Evolutionary conservation across 306 rosid species (phyloP).

Genomic region (Vigna radiata): DNA sequence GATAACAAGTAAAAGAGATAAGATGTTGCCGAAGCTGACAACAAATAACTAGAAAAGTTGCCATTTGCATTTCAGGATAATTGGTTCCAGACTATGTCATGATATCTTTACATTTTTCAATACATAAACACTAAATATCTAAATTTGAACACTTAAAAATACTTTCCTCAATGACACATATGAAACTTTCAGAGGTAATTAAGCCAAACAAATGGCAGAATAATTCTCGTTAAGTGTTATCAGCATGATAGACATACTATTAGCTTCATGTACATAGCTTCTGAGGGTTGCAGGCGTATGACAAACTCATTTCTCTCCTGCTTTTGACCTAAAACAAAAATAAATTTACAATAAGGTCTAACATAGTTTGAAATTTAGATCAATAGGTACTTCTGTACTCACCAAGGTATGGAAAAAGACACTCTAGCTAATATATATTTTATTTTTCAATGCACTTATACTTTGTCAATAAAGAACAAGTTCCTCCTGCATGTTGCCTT

Average conservation of each 20-base stretch:
- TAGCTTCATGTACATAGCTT: constrained; percentile 93
- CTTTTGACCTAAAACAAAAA: constrained; percentile 68
- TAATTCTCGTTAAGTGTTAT: constrained; percentile 12
- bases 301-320: constrained; percentile 97
- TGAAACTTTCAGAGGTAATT: constrained; percentile 32
- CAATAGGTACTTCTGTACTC: not conserved
- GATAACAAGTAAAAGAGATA: constrained; percentile 22
- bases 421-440: constrained; percentile 22
- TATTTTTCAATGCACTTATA: constrained; percentile 20
- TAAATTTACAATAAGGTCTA: constrained; percentile 30
- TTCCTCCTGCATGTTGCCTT: constrained; percentile 17
- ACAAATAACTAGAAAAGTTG: constrained; percentile 23
- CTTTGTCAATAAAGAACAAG: constrained; percentile 26
- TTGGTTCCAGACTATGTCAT: not conserved
- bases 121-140: constrained; percentile 30
- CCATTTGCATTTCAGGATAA: constrained; percentile 5
- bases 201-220: constrained; percentile 39
- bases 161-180: not conserved
- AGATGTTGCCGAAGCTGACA: not conserved
- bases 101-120: not conserved
- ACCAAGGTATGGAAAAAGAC: constrained; percentile 28
- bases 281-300: constrained; percentile 83
- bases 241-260: constrained; percentile 58
- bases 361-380: constrained; percentile 10
- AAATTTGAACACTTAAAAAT: constrained; percentile 2